Base-by-base conservation (phyloP, 2,329 filamentous ascomycete genomes). In the Epichloe elymi region DNA sequence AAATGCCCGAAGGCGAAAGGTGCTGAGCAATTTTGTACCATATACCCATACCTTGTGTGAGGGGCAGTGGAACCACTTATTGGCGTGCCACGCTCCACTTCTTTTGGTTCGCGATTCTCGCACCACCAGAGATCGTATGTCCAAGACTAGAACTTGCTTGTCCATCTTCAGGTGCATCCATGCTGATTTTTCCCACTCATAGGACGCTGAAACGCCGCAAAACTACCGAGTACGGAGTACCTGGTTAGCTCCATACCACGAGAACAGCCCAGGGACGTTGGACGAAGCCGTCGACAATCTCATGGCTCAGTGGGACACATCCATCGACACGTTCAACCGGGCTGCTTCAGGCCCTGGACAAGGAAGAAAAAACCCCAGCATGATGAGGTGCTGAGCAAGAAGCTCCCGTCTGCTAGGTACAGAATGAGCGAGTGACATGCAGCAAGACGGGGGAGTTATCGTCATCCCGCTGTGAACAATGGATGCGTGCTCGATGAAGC, bases 1-100 rank as follows among this genome's bases (percentile, higher is more conserved):
- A 52, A 52, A 52, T 52, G 51, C 51, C 51, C 51, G 51, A 52
- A 52, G 51, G 47, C 51, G 11, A 33, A 5, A 14, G 8, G 0
- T 1, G 0, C 0, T 0, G 0, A 3, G 1, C 12, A 20, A 45
- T 30, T 33, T 2, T 6, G 10, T 1, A 0, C 0, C 44, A 52
- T 52, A 52, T 52, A 52, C 48, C 41, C n/a, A 4, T 4, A 2
- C 4, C 10, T 1, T 1, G 8, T 4, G 26, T n/a, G n/a, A n/a
- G 11, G 8, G 8, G 26, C 26, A 30, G 26, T 11, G 8, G 26
- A 30, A 30, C 26, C 26, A 30, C 3, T 1, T 8, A 1, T 7
- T 26, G 6, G 6, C 26, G 26, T 23, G 20, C 7, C 8, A 10
- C 26, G 26, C 3, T 3, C 26, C 26, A 4, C 10, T 30, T 10